These are phyloP conservation scores for Atractiella rhizophila DNA, from an alignment of 768 basidiomycete species.

Conservation along the genomic window DNA sequence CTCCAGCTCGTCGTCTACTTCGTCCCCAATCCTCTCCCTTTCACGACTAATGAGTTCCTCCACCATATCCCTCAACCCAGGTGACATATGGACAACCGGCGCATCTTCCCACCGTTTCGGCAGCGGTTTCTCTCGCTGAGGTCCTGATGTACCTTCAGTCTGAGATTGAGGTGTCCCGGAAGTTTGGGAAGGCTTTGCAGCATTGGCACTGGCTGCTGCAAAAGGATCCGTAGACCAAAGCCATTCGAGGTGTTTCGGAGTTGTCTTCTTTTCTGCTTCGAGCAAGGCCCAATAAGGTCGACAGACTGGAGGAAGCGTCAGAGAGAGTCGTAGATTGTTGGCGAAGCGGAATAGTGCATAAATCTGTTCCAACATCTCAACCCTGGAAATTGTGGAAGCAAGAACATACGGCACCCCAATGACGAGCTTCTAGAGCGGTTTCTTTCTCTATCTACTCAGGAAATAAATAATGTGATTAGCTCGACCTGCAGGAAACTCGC, in stretches of 20 bases:
- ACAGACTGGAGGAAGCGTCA: slow-evolving; percentile 54
- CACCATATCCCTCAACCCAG: slow-evolving; percentile 44
- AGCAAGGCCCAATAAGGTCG: slow-evolving; percentile 68
- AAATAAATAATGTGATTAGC: not conserved
- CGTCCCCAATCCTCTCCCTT: too few species aligned
- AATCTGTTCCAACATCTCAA: not conserved
- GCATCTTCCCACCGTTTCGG: slow-evolving; percentile 20
- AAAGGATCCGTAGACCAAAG: slow-evolving; percentile 1
- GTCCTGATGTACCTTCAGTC: slow-evolving; percentile 37
- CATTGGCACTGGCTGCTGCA: not conserved
- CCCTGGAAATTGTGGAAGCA: not conserved
- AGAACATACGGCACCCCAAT: slow-evolving; percentile 72
- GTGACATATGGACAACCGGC: slow-evolving; percentile 61
- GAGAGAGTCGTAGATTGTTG: slow-evolving; percentile 27
- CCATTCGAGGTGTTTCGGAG: slow-evolving; percentile 1
- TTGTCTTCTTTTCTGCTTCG: slow-evolving; percentile 38
- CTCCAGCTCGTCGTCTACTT: too few species aligned
- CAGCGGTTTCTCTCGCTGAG: slow-evolving; percentile 1
- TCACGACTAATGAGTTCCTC: slow-evolving; percentile 58
- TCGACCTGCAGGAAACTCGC: not conserved
- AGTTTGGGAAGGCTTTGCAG: slow-evolving; percentile 18
- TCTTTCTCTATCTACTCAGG: slow-evolving; percentile 26
- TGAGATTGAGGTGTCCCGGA: slow-evolving; percentile 54
- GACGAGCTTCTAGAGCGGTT: slow-evolving; percentile 56
- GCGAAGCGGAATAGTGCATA: slow-evolving; percentile 15